Conservation (phyloP, 768 basidiomycete genomes). For the Galerina marginata region DNA sequence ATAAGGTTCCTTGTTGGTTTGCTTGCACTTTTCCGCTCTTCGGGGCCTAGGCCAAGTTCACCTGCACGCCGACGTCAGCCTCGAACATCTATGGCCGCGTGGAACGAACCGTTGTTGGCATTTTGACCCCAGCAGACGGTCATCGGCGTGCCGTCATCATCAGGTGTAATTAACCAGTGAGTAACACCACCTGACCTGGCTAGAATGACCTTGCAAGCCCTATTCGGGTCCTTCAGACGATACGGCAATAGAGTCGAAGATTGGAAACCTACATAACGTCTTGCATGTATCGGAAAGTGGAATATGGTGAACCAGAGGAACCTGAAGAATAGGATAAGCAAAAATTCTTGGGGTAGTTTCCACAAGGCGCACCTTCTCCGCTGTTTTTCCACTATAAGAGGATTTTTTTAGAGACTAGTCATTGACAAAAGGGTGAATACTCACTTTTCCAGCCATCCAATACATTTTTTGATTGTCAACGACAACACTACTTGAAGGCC, state of each 20-base stretch:
- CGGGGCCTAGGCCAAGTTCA: slow-evolving; percentile 81
- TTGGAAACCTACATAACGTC: slow-evolving; percentile 72
- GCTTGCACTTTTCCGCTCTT: slow-evolving; percentile 86
- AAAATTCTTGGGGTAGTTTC: not conserved
- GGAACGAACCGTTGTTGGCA: slow-evolving; percentile 71
- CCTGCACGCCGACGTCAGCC: slow-evolving; percentile 38
- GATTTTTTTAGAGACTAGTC: not conserved
- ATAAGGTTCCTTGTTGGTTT: slow-evolving; percentile 77
- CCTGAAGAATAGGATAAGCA: slow-evolving; percentile 45
- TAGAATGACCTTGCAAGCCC: slow-evolving; percentile 78
- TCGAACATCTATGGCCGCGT: not conserved
- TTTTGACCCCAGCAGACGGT: slow-evolving; percentile 88
- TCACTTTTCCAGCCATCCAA: slow-evolving; percentile 85
- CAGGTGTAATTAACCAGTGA: slow-evolving; percentile 79
- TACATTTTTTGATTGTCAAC: slow-evolving; percentile 87
- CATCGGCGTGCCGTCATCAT: slow-evolving; percentile 78
- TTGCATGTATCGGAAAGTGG: slow-evolving; percentile 84
- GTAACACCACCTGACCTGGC: slow-evolving; percentile 87
- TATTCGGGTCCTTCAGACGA: slow-evolving; percentile 30
- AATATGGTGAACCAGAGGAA: slow-evolving; percentile 89
- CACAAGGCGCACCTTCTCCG: slow-evolving; percentile 73
- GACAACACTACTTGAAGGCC: slow-evolving; percentile 84
- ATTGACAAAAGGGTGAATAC: not conserved
- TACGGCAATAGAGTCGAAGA: slow-evolving; percentile 6
- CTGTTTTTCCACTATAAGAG: slow-evolving; percentile 85